phyloP scores from a whole-genome alignment of 257 asterid genomes.

The Parsonsia alboflavescens region DNA sequence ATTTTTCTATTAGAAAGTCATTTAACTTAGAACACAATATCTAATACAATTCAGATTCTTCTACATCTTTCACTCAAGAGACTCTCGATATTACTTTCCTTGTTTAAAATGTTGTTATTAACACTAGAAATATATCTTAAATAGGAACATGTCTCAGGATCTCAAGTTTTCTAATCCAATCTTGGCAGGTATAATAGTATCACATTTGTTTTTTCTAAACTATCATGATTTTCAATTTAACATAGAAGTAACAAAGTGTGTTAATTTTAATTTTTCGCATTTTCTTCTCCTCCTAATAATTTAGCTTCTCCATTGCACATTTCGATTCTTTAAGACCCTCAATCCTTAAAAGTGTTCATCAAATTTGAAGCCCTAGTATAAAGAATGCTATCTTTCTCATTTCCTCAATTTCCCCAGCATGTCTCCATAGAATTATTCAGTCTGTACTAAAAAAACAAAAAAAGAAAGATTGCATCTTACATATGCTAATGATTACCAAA shows the following conservation, averaged over 20 bases:
- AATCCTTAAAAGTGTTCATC: not conserved
- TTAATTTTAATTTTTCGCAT: not conserved
- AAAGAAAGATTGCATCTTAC: no score
- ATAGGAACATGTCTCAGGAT: not conserved
- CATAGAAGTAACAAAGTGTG: not conserved
- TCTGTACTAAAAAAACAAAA: no score
- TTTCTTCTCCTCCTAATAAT: not conserved
- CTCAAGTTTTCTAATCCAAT: not conserved
- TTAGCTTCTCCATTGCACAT: not conserved
- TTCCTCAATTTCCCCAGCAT: not conserved
- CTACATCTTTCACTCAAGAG: not conserved
- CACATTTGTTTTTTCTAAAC: not conserved
- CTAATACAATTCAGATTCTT: not conserved
- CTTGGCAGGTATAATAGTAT: not conserved
- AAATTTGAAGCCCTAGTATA: not conserved
- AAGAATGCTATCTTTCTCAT: not conserved
- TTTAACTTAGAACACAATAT: no score
- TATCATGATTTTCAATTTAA: not conserved
- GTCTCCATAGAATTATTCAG: not conserved
- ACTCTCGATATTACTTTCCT: not conserved
- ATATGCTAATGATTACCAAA: not conserved
- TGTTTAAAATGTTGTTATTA: not conserved
- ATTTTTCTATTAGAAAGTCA: no score
- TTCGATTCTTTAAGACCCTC: not conserved
- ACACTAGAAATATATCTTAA: not conserved